Conservation (phyloP, 192 early-diverging fungal species). For the Coemansia sp. region DNA sequence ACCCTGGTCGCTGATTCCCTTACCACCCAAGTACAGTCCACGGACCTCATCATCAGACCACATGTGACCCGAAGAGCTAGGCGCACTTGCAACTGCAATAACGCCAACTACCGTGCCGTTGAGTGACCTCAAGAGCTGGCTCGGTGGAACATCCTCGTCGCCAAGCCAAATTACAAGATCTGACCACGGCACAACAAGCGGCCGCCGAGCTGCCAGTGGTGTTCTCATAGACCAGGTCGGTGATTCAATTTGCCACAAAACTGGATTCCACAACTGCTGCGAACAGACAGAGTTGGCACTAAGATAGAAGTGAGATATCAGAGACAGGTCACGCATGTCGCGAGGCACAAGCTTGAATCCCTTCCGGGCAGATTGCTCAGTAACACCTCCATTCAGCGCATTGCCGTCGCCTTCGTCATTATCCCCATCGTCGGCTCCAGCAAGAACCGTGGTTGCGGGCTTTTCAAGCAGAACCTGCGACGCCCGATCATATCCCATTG, state of each 20-base stretch:
- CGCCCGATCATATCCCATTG: slow-evolving; percentile 31
- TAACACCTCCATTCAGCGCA: no score
- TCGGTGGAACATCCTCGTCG: slow-evolving; percentile 71
- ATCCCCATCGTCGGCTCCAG: background rate
- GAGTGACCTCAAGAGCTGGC: slow-evolving; percentile 76
- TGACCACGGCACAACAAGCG: slow-evolving; percentile 63
- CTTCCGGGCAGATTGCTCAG: slow-evolving; percentile 21
- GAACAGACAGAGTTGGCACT: background rate
- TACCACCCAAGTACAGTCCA: slow-evolving; percentile 11
- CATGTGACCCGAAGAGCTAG: slow-evolving; percentile 14
- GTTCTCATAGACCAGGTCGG: slow-evolving; percentile 56
- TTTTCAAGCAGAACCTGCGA: slow-evolving; percentile 5
- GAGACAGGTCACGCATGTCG: slow-evolving; percentile 64
- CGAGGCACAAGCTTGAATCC: slow-evolving; percentile 56
- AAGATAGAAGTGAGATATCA: slow-evolving; percentile 71
- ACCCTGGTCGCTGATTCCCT: slow-evolving; percentile 31
- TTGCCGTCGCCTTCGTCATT: no score
- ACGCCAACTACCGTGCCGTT: slow-evolving; percentile 85
- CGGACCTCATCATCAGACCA: slow-evolving; percentile 34
- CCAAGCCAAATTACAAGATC: slow-evolving; percentile 65
- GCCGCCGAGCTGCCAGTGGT: slow-evolving; percentile 56
- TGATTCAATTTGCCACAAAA: slow-evolving; percentile 4
- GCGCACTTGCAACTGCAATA: slow-evolving; percentile 48
- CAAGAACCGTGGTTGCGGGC: background rate
- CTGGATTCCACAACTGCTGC: slow-evolving; percentile 5